phyloP scores from a whole-genome alignment of 2,329 filamentous ascomycete species.

The Fusarium sp. region DNA sequence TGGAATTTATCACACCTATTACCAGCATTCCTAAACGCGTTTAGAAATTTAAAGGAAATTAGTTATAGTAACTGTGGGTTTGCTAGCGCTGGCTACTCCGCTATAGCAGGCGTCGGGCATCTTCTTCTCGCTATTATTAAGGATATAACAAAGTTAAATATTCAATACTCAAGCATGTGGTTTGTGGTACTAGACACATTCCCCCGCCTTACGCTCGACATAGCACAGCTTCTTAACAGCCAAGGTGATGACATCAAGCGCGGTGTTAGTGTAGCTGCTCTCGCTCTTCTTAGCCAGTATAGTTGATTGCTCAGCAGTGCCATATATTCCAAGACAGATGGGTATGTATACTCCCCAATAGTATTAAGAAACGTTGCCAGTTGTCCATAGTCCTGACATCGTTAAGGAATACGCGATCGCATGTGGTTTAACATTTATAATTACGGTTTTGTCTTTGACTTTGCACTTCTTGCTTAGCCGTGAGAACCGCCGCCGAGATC shows the following conservation, averaged over 20 bases:
- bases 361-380: accelerated
- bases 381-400: not conserved
- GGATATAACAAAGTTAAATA: constrained; percentile 2
- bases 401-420: constrained; percentile 8
- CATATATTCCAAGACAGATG: constrained; percentile 22
- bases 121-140: constrained; percentile 6
- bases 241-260: constrained; percentile 25
- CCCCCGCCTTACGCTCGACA: constrained; percentile 19
- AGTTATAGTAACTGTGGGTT: constrained; percentile 8
- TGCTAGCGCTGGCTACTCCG: not conserved
- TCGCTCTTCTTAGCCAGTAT: constrained; percentile 21
- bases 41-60: too few species aligned
- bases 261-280: constrained; percentile 7
- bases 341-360: not conserved
- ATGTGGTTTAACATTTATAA: constrained; percentile 7
- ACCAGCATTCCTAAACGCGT: too few species aligned
- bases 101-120: constrained; percentile 18
- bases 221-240: constrained; percentile 32
- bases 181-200: constrained; percentile 12
- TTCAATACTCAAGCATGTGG: constrained; percentile 17
- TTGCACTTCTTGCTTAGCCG: constrained; percentile 11
- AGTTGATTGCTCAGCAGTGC: constrained; percentile 18
- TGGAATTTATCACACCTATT: too few species aligned
- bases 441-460: constrained; percentile 12
- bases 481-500: constrained; percentile 12